phyloP scores from a whole-genome alignment of 345 rosid species.

The Gossypium arboreum region DNA sequence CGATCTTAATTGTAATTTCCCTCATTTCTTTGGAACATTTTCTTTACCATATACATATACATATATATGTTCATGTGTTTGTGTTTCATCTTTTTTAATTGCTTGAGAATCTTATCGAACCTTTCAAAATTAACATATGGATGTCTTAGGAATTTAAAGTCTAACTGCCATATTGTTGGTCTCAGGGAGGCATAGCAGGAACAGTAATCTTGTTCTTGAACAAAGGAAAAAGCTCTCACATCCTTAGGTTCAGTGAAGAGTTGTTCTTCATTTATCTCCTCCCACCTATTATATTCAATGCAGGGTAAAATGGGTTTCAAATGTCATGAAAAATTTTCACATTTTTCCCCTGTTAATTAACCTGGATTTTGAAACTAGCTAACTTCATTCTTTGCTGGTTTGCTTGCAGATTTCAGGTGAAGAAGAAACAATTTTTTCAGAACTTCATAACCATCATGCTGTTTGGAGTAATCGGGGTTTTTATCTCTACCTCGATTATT shows the following conservation, averaged over 20 bases:
- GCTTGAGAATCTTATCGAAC: too few relatives aligned
- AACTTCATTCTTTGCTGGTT: neutral
- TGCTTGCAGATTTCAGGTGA: constrained; percentile 72
- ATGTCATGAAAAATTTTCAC: neutral
- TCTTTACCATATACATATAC: neutral
- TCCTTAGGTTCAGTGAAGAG: constrained; percentile 69
- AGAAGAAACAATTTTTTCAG: constrained; percentile 90
- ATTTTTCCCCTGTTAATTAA: constrained; percentile 7
- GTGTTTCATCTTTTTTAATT: too few relatives aligned
- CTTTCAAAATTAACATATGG: too few relatives aligned
- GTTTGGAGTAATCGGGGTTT: constrained; percentile 75
- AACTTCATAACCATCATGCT: constrained; percentile 77
- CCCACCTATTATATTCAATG: constrained; percentile 95
- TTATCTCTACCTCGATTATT: constrained; percentile 56
- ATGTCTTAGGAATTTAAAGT: neutral
- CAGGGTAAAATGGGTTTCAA: constrained; percentile 51
- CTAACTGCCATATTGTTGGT: neutral
- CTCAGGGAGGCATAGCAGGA: constrained; percentile 69
- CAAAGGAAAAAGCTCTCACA: constrained; percentile 76
- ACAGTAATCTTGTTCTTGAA: constrained; percentile 47
- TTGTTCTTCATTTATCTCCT: constrained; percentile 91
- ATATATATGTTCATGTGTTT: too few relatives aligned
- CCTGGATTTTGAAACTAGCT: neutral
- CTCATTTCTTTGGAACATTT: neutral
- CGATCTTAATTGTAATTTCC: constrained; percentile 61